Conservation (phyloP, 345 rosid species). For the Trapa bicornis region DNA sequence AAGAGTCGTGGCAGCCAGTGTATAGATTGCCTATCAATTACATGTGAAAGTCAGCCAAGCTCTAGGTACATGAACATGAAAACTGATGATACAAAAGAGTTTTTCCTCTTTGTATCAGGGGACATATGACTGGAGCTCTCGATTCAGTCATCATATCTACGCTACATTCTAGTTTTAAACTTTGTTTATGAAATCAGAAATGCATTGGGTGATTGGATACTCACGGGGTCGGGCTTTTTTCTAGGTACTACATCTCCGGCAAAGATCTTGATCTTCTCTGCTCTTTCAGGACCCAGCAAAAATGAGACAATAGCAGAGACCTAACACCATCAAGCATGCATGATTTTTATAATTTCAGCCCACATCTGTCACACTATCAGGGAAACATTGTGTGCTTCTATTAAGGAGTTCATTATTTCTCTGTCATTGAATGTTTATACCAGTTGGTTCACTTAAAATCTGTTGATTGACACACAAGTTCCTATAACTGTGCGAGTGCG, state of each 20-base stretch:
- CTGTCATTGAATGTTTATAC: not conserved
- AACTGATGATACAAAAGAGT: not conserved
- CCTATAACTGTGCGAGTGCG: conserved; percentile 17
- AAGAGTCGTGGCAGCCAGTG: conserved; percentile 73
- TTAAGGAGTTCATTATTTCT: not conserved
- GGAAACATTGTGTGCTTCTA: not conserved
- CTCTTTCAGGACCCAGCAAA: conserved; percentile 81
- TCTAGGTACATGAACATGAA: not conserved
- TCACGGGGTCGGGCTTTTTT: conserved; percentile 90
- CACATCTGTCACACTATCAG: not conserved
- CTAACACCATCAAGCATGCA: conserved; percentile 22
- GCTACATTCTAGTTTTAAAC: not conserved
- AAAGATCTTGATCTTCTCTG: conserved; percentile 75
- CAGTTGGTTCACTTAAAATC: not conserved
- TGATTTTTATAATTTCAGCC: conserved; percentile 4
- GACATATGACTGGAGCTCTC: not conserved
- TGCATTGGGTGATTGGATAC: not conserved
- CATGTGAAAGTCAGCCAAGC: not conserved
- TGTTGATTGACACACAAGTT: not conserved
- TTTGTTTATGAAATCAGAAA: not conserved
- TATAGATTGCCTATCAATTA: conserved; percentile 62
- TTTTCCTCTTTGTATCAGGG: not conserved
- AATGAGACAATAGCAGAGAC: conserved; percentile 84
- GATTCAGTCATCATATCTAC: not conserved
- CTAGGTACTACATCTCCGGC: conserved; percentile 91